These are phyloP conservation scores for Sugiyamaella smithiae DNA, from an alignment of 805 yeast species.

Conservation along the genomic window DNA sequence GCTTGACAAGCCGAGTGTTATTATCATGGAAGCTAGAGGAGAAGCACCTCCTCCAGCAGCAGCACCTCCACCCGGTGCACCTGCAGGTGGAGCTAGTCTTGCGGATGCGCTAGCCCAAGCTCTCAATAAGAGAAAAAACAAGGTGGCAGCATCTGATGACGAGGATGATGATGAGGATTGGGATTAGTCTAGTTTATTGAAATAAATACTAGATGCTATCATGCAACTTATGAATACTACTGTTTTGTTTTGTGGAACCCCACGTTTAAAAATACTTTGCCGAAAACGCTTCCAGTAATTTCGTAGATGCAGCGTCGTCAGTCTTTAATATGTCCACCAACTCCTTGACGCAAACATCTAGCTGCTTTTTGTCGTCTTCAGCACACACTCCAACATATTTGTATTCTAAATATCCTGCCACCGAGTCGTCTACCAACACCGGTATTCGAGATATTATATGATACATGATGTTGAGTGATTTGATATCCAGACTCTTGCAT, in stretches of 20 bases:
- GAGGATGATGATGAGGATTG: slow-evolving; percentile 81
- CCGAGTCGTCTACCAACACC: slow-evolving; percentile 50
- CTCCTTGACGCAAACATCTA: slow-evolving; percentile 8
- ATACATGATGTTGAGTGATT: slow-evolving; percentile 48
- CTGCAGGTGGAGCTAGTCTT: slow-evolving; percentile 55
- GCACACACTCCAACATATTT: neutral
- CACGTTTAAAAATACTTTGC: slow-evolving; percentile 10
- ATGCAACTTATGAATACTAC: too few species aligned
- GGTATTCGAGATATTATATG: slow-evolving; percentile 42
- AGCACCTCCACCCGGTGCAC: slow-evolving; percentile 29
- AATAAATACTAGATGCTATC: neutral
- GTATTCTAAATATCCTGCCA: slow-evolving; percentile 48
- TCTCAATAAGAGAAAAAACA: slow-evolving; percentile 72
- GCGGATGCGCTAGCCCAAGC: slow-evolving; percentile 92
- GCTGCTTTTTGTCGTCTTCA: slow-evolving; percentile 4
- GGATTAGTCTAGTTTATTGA: slow-evolving; percentile 30
- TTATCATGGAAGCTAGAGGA: slow-evolving; percentile 70
- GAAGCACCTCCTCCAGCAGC: slow-evolving; percentile 44
- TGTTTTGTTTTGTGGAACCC: too few species aligned
- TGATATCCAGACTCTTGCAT: slow-evolving; percentile 33
- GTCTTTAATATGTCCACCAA: slow-evolving; percentile 23
- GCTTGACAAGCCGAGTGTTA: slow-evolving; percentile 71
- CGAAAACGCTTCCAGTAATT: slow-evolving; percentile 17
- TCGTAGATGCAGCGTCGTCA: slow-evolving; percentile 34
- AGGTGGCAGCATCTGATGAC: slow-evolving; percentile 77